Base-by-base conservation (phyloP, 2,329 filamentous ascomycete genomes). In the Oidium heveae region DNA sequence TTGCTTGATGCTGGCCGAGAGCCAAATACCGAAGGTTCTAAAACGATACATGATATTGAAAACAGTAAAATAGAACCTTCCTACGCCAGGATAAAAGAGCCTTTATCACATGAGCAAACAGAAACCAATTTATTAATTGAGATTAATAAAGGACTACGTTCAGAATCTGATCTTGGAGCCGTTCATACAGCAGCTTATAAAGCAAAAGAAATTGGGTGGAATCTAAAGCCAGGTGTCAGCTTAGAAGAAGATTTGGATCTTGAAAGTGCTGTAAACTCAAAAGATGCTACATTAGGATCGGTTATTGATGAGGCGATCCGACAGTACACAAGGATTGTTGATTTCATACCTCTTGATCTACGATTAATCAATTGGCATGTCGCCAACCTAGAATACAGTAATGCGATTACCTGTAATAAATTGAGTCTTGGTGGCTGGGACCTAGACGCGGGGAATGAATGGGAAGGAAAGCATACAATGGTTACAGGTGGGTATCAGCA, bases 341-440 rank as follows among this genome's bases (percentile, higher is more conserved):
- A 94, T 56, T 70, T 98, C 54, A 85, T 80, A 15, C 77, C 88
- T 0, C 84, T 86, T 64, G 91, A 98, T 63, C 81, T 94, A 67
- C 79, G 91, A 49, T 72, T 98, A 16, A 75, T 96, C 63, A 98
- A 95, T 64, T 98, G 91, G 91, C 93, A 98, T 67, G 84, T 95
- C 66, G 93, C 93, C 59, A 98, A 98, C 64, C 74, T 98, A 15
- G 91, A 98, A 67, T 98, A 98, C 65, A 93, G 89, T 58, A 98
- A 96, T 66, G 91, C 91, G 1, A 85, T 81, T 1, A 93, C 87
- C 59, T 79, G 94, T 55, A 81, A 84, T 59, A 82, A 84, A 58
- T 75, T 98, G 18, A 96, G 89, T 66, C 76, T 98, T 15, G 79
- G 82, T 8, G 82, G 88, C 0, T 96, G 93, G 86, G 93, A 98